phyloP scores from a whole-genome alignment of 169 alveolate genomes.

The Cryptosporidium viatorum region DNA sequence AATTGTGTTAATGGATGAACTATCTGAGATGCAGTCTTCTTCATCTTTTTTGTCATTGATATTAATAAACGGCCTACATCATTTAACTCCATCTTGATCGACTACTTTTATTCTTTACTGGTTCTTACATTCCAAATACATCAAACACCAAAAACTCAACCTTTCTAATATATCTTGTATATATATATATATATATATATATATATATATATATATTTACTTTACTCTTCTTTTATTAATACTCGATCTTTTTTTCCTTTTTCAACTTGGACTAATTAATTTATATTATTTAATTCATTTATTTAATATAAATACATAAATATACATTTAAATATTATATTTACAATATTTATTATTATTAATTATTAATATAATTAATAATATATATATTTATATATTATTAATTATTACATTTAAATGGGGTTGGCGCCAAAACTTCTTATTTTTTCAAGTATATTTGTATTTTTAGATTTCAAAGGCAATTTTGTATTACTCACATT shows the following conservation, averaged over 20 bases:
- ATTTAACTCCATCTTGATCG: constrained; percentile 42
- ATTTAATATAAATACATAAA: too few relatives aligned
- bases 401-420: not conserved
- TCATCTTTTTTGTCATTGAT: constrained; percentile 75
- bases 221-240: not conserved
- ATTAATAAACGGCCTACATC: constrained; percentile 62
- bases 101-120: not conserved
- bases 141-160: not conserved
- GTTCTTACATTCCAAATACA: not conserved
- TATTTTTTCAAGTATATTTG: constrained; percentile 3
- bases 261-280: too few relatives aligned
- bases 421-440: constrained; percentile 5
- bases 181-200: too few relatives aligned
- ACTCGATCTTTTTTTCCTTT: too few relatives aligned
- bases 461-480: not conserved
- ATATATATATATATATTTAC: too few relatives aligned
- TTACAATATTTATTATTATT: not conserved
- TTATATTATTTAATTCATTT: too few relatives aligned
- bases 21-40: constrained; percentile 66
- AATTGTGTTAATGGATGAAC: constrained; percentile 78
- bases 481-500: too few relatives aligned
- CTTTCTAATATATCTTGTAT: not conserved
- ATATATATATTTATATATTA: not conserved
- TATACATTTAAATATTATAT: too few relatives aligned
- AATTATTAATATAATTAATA: too few relatives aligned